A percentile compares a stretch with the other conserved stretches of the same genome.
phyloP scores from a whole-genome alignment of 2,329 filamentous ascomycete genomes.

The Fusarium marasasianum region DNA sequence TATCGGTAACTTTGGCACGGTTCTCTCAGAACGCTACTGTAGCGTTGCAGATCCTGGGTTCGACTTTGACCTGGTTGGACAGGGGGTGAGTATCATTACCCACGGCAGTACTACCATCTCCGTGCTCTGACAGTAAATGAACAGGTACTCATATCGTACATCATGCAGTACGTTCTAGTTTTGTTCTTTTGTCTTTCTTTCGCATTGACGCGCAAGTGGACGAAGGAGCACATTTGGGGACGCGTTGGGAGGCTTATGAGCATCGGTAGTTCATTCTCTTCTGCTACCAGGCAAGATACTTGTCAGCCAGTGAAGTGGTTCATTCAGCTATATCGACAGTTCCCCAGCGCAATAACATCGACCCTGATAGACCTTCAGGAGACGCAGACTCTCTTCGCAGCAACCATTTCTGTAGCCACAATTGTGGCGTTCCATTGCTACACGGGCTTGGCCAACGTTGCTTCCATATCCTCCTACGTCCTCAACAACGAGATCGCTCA shows the following conservation, averaged over 20 bases:
- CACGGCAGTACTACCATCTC: not conserved
- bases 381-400: not conserved
- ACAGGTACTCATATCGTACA: not conserved
- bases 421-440: not conserved
- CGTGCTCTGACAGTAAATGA: not conserved
- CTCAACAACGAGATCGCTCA: not conserved
- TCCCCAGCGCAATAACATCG: not conserved
- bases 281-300: accelerated
- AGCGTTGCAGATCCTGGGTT: not conserved
- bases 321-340: not conserved
- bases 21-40: not conserved
- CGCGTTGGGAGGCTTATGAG: not conserved
- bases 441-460: not conserved
- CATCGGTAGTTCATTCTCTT: accelerated
- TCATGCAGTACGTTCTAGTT: not conserved
- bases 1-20: not conserved
- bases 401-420: not conserved
- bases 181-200: not conserved
- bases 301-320: not conserved
- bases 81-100: not conserved
- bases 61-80: not conserved
- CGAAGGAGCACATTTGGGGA: not conserved
- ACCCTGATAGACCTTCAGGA: not conserved
- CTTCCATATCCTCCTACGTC: not conserved
- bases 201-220: not conserved